A percentile compares a stretch with the other conserved stretches of the same genome.
These are phyloP conservation scores for Trichoderma breve DNA, from an alignment of 2,329 filamentous ascomycete species.

Conservation along the genomic window DNA sequence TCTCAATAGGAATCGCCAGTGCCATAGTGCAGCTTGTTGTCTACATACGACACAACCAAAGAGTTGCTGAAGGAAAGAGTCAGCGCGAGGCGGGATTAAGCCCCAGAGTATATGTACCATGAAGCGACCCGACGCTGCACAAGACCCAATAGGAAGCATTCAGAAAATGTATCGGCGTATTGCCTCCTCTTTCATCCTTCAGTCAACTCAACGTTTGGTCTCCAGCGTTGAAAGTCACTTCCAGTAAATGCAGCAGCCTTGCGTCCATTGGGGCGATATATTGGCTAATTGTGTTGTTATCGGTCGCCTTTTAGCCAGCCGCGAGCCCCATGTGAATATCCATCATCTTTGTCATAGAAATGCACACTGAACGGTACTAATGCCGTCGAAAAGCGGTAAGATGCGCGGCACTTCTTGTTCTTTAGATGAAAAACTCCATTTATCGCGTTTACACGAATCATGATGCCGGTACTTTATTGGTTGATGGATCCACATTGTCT, in stretches of 20 bases:
- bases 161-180: neutral
- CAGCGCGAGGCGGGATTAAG: neutral
- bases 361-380: neutral
- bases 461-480: neutral
- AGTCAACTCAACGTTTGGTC: neutral
- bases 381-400: neutral
- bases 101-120: neutral
- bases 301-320: neutral
- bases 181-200: neutral
- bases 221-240: neutral
- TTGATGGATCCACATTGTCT: neutral
- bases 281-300: neutral
- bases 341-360: neutral
- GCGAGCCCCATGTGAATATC: neutral
- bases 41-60: conserved; percentile 40
- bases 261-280: neutral
- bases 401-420: neutral
- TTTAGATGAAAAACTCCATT: neutral
- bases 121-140: neutral
- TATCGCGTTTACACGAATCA: neutral
- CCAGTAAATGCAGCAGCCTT: neutral
- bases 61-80: conserved; percentile 25
- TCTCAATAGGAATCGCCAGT: conserved; percentile 40
- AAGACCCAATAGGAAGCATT: neutral
- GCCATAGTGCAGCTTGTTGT: conserved; percentile 40